Evolutionary conservation across 257 asterid genomes (phyloP).

Genomic region (Jacaranda copaia): DNA sequence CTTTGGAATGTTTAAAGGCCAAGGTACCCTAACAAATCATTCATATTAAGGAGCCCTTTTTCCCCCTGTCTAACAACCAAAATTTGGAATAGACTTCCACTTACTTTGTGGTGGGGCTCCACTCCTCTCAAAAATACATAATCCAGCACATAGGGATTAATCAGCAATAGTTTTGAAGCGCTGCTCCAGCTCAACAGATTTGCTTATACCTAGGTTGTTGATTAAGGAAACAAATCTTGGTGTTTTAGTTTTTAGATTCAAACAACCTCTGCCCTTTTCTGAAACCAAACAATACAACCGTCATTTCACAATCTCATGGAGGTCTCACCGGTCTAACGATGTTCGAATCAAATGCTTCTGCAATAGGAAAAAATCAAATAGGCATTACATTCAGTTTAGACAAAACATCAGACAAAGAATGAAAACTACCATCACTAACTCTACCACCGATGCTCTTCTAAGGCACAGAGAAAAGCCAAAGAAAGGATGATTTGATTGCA

Average conservation of each 20-base stretch:
- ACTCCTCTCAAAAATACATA: constrained; percentile 35
- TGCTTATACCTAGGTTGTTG: constrained; percentile 24
- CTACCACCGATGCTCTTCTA: too few relatives aligned
- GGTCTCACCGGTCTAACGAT: constrained; percentile 35
- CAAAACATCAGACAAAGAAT: too few relatives aligned
- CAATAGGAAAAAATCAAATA: constrained; percentile 28
- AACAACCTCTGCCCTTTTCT: constrained; percentile 32
- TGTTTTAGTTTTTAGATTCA: constrained; percentile 26
- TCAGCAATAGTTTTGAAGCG: constrained; percentile 30
- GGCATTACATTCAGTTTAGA: neutral
- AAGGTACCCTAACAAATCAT: constrained; percentile 48
- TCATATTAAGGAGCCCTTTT: constrained; percentile 26
- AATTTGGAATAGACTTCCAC: constrained; percentile 44
- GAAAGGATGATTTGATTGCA: too few relatives aligned
- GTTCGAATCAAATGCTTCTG: constrained; percentile 51
- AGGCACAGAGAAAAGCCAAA: neutral
- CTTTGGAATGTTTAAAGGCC: constrained; percentile 55
- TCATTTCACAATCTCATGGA: constrained; percentile 34
- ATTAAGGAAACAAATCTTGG: constrained; percentile 33
- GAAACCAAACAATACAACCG: neutral
- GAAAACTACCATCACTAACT: too few relatives aligned
- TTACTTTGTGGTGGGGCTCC: constrained; percentile 27
- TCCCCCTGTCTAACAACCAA: constrained; percentile 48
- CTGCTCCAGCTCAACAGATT: constrained; percentile 40
- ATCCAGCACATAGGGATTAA: constrained; percentile 31